phyloP scores from a whole-genome alignment of 495 filamentous ascomycete genomes.

The Entonaema liquescens region DNA sequence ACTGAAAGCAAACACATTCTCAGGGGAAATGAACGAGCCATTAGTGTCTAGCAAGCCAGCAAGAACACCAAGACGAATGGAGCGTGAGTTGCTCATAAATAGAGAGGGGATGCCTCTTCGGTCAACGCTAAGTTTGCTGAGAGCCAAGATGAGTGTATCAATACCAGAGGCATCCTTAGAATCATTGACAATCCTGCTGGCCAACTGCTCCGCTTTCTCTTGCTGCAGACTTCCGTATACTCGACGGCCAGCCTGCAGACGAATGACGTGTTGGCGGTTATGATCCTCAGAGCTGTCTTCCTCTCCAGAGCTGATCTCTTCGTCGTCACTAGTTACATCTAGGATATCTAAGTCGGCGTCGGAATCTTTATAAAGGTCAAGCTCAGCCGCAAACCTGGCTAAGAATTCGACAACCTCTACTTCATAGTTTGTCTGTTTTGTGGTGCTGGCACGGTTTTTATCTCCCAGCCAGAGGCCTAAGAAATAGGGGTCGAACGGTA shows the following conservation, averaged over 20 bases:
- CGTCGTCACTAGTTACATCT: not conserved
- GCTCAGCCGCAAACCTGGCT: not conserved
- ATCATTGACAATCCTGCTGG: not conserved
- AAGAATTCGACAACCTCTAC: not conserved
- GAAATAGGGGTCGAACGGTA: conserved; percentile 1
- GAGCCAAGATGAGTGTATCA: not conserved
- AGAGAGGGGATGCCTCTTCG: not conserved
- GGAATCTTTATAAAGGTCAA: not conserved
- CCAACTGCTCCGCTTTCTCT: not conserved
- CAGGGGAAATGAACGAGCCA: not conserved
- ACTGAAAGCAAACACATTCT: not conserved
- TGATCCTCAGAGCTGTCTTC: not conserved
- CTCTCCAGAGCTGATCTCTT: not conserved
- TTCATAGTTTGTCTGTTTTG: not conserved
- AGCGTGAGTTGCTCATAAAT: conserved; percentile 1
- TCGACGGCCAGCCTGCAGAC: not conserved
- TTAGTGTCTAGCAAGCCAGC: not conserved
- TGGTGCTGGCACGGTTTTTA: not conserved
- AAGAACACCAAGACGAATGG: conserved; percentile 1
- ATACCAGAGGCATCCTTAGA: not conserved
- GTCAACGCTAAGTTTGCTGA: not conserved
- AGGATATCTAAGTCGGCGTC: not conserved
- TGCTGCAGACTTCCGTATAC: not conserved
- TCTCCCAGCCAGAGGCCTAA: conserved; percentile 9
- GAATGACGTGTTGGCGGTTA: not conserved